phyloP scores from a whole-genome alignment of 768 basidiomycete species.

The Agrocybe chaxingu region DNA sequence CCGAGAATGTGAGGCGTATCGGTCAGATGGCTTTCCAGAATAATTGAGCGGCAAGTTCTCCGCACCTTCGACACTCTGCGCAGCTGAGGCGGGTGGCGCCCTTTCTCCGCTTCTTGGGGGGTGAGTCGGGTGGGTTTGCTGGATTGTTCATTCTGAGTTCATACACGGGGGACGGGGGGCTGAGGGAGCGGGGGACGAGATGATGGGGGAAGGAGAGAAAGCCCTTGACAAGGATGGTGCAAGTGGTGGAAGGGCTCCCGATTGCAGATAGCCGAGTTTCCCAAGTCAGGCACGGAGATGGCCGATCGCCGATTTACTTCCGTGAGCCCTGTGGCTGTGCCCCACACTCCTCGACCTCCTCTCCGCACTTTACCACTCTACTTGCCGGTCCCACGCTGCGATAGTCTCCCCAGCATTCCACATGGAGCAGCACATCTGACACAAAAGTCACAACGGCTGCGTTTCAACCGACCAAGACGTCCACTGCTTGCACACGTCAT shows the following conservation, averaged over 20 bases:
- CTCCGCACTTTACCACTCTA: neutral
- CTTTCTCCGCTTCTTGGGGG: constrained; percentile 58
- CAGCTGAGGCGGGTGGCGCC: constrained; percentile 77
- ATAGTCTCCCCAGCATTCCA: too few species aligned
- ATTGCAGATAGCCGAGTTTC: constrained; percentile 20
- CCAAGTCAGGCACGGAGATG: constrained; percentile 17
- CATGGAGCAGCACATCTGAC: too few species aligned
- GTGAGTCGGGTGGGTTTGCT: constrained; percentile 19
- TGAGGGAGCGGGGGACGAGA: constrained; percentile 20
- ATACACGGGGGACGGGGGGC: constrained; percentile 34
- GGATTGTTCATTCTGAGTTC: constrained; percentile 24
- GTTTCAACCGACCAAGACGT: too few species aligned
- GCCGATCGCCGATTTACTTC: constrained; percentile 19
- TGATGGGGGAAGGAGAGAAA: constrained; percentile 21
- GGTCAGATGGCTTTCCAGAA: neutral
- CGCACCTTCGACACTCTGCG: constrained; percentile 74
- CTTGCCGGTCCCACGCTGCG: too few species aligned
- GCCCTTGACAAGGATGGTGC: constrained; percentile 5
- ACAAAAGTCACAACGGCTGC: too few species aligned
- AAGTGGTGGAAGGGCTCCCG: constrained; percentile 13
- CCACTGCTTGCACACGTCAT: too few species aligned
- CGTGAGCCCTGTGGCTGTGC: constrained; percentile 19
- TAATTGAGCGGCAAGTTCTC: neutral
- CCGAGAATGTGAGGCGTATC: neutral
- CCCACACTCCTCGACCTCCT: neutral